A percentile compares a stretch with the other conserved stretches of the same genome.
Evolutionary conservation across 2,329 filamentous ascomycete species (phyloP).

Genomic region (Sporothrix pseudoabietina): DNA sequence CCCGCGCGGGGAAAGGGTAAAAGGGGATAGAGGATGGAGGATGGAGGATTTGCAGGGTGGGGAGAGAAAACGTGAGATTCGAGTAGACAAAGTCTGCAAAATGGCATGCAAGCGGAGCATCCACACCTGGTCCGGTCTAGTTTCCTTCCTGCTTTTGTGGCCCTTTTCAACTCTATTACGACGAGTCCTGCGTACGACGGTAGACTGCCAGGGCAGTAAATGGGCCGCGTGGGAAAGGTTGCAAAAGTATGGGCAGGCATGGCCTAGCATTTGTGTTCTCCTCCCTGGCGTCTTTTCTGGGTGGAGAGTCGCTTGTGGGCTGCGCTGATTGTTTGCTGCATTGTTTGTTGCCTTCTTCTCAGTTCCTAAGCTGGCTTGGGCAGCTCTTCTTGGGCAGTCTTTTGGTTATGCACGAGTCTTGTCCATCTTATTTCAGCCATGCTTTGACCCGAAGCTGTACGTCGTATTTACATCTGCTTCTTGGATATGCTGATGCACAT

Average conservation of each 20-base stretch:
- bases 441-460: too few relatives aligned
- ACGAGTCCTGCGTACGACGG: neutral
- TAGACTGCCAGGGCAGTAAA: neutral
- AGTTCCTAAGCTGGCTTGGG: neutral
- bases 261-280: neutral
- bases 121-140: neutral
- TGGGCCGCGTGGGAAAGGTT: neutral
- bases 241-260: neutral
- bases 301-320: neutral
- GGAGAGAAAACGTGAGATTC: constrained; percentile 3
- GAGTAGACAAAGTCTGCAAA: neutral
- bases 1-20: constrained; percentile 17
- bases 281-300: neutral
- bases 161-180: neutral
- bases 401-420: neutral
- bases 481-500: neutral
- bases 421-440: neutral
- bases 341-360: neutral
- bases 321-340: neutral
- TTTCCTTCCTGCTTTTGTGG: neutral
- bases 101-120: neutral
- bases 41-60: neutral
- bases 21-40: neutral
- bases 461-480: neutral
- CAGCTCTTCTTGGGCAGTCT: neutral